Evolutionary conservation across 2,329 filamentous ascomycete species (phyloP), one percentile per base, ranked within the genome.

Genomic region (Diaporthe sp.): DNA sequence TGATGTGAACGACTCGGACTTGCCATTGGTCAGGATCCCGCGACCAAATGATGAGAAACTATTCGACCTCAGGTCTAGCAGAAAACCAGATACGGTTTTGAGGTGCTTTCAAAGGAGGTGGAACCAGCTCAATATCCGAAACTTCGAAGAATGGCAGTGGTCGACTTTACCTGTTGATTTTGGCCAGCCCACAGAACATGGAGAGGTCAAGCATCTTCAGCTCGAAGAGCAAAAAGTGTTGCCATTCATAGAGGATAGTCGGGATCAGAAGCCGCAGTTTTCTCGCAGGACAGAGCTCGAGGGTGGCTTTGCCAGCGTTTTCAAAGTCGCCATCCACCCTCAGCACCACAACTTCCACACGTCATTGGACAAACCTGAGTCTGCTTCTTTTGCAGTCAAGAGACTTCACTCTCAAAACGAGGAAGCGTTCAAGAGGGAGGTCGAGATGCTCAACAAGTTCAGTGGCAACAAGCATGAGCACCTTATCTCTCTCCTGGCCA

Each of bases 401-500:
- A 28, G 58, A 1, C 68, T 79, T 0, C 61, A 71, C 25, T 78
- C 78, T 2, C 70, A 53, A 12, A 39, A 65, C 42, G 34, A 58
- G 25, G 25, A 34, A 12, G 63, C 39, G 1, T 79, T 79, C 39
- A 47, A 77, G 0, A 55, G 72, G 15, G 79, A 80, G 44, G 76
- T 77, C 37, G 75, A 79, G 2, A 77, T 77, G 31, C 76, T 80
- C 4, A 79, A 76, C 20, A 72, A 71, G 22, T 76, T 79, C 71
- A 79, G 75, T 51, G 68, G 65, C 25, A 44, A 75, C n/a, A 60
- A 20, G 1, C 75, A 79, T 34, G 22, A 65, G 0, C 75, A 80
- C 37, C 65, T 80, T 0, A 78, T 79, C n/a, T 76, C 76, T 12
- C 78, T 80, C 0, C 73, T 80, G 15, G 75, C 67, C 10, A 79